phyloP scores from a whole-genome alignment of 1,284 basidiomycete species.

The Porogramme epimiltina region DNA sequence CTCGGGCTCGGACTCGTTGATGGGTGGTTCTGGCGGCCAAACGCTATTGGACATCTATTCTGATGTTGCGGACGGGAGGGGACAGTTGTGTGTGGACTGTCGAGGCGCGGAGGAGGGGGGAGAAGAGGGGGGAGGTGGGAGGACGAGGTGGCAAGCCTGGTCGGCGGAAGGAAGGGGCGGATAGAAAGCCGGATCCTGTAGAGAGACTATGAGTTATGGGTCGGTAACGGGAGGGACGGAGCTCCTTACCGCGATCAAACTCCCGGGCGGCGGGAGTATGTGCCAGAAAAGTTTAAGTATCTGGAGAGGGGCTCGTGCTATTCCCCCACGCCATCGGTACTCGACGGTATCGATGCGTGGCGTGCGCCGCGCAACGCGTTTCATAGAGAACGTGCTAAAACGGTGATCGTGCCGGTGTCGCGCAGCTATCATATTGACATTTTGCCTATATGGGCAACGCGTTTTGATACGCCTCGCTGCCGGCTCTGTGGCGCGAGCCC shows the following conservation, averaged over 20 bases:
- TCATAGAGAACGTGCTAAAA: constrained; percentile 13
- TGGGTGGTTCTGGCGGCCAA: constrained; percentile 22
- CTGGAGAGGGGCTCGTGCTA: background rate
- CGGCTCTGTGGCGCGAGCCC: background rate
- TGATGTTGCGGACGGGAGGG: background rate
- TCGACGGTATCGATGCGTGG: constrained; percentile 19
- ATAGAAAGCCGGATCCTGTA: background rate
- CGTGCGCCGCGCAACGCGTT: constrained; percentile 8
- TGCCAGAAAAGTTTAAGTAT: too few relatives aligned
- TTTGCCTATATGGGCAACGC: constrained; percentile 15
- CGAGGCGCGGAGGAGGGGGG: background rate
- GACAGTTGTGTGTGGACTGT: background rate
- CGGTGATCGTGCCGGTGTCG: constrained; percentile 9
- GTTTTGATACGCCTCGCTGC: constrained; percentile 2
- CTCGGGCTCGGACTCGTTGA: constrained; percentile 16
- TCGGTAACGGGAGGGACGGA: too few relatives aligned
- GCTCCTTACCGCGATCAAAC: too few relatives aligned
- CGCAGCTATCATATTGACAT: constrained; percentile 8
- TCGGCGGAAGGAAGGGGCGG: background rate
- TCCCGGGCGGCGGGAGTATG: too few relatives aligned
- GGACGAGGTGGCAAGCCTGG: background rate
- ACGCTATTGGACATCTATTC: constrained; percentile 8
- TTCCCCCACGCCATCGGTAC: too few relatives aligned
- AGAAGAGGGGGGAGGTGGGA: background rate
- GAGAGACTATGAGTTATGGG: background rate